phyloP scores from a whole-genome alignment of 768 basidiomycete species.

The Cantharellus cinnabarinus region DNA sequence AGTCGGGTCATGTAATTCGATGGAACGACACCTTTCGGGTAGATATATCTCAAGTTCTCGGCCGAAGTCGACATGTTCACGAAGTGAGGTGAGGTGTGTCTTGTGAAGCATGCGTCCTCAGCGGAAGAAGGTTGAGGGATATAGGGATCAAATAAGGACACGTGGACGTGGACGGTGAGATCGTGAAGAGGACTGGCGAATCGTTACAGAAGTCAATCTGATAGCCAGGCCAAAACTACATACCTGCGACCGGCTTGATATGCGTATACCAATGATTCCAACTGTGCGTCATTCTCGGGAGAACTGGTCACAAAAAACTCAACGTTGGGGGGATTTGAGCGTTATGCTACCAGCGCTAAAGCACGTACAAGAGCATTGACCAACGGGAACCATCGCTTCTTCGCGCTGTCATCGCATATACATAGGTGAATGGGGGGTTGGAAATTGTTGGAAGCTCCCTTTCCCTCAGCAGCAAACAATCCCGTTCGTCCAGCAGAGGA shows the following conservation, averaged over 20 bases:
- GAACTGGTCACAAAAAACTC: not conserved
- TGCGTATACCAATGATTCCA: not conserved
- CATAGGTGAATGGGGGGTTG: not conserved
- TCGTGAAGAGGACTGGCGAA: not conserved
- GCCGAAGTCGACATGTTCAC: not conserved
- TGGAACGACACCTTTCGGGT: not conserved
- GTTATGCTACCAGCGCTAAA: too few species aligned
- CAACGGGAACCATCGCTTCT: not conserved
- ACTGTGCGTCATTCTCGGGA: not conserved
- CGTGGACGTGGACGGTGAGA: not conserved
- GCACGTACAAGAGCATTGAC: not conserved
- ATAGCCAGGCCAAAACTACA: too few species aligned
- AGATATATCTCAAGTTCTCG: not conserved
- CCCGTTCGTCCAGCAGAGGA: not conserved
- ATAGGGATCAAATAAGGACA: not conserved
- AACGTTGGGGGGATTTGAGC: too few species aligned
- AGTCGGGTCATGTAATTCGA: not conserved
- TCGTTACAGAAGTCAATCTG: not conserved
- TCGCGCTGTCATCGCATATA: not conserved
- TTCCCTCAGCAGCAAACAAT: not conserved
- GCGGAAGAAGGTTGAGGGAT: too few species aligned
- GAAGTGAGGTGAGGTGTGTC: not conserved
- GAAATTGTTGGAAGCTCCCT: not conserved
- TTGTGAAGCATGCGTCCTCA: not conserved
- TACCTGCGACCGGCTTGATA: not conserved